These are phyloP conservation scores for Fraxinus angustifolia DNA, from an alignment of 305 asterid genomes.

Conservation along the genomic window DNA sequence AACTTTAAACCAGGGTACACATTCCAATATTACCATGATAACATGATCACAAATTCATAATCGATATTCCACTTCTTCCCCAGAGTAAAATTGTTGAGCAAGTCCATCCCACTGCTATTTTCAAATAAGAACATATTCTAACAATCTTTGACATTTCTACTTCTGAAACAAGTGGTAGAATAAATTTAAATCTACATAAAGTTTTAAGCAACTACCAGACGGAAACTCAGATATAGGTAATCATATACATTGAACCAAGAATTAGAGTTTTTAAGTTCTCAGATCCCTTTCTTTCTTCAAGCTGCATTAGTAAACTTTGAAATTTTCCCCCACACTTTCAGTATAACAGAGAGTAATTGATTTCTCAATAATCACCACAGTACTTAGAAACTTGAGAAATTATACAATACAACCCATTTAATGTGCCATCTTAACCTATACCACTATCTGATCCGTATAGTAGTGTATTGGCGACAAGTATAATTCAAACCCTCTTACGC, in stretches of 20 bases:
- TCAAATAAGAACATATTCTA: not conserved
- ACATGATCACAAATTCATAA: not conserved
- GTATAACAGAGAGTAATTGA: not conserved
- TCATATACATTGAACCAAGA: conserved; percentile 3
- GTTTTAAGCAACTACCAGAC: conserved; percentile 1
- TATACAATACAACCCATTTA: not conserved
- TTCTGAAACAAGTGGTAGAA: not conserved
- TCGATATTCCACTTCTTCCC: not conserved
- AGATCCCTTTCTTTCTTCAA: not conserved
- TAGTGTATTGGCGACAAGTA: not conserved
- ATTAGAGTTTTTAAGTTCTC: not conserved
- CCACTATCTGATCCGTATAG: not conserved
- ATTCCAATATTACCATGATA: conserved; percentile 3
- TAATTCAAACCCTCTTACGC: not conserved
- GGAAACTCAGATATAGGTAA: conserved; percentile 7
- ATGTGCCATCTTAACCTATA: not conserved
- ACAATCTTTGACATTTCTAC: not conserved
- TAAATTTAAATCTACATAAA: not conserved
- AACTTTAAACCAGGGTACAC: not conserved
- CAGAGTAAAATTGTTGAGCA: conserved; percentile 7
- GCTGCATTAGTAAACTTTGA: not conserved
- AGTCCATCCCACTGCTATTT: not conserved
- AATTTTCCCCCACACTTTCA: not conserved
- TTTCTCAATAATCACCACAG: not conserved
- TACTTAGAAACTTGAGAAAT: conserved; percentile 2